Evolutionary conservation across 2,329 filamentous ascomycete species (phyloP), one percentile per base, ranked within the genome.

Genomic region (Westerdykella aurantiaca): DNA sequence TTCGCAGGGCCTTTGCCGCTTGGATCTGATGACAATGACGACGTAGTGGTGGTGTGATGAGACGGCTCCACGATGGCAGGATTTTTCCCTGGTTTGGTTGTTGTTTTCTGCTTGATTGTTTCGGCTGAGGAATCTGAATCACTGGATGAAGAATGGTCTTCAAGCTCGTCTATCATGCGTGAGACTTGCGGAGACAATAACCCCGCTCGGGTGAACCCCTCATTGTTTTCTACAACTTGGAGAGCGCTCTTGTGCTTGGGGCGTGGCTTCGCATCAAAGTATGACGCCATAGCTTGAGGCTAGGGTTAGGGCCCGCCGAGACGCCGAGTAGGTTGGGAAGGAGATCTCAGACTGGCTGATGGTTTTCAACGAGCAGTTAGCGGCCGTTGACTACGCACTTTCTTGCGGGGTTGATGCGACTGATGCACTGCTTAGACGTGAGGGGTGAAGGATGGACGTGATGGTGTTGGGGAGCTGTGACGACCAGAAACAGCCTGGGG

Each of bases 151-250:
- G 17, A 21, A 43, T 52, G 33, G 21, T 35, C 33, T 9, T 14
- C 33, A 14, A 62, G 31, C 29, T 53, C 56, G 40, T 63, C 59
- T 34, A 66, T 39, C 18, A 66, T 55, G 34, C 58, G 56, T 18
- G 56, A 52, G 6, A 66, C 49, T 34, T 63, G 57, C 4, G 61
- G 62, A 29, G 56, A 61, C 39, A 66, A 47, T 11, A 66, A 39
- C 7, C 33, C n/a, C 3, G n/a, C 10, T 35, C 11, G 33, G n/a
- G n/a, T 5, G n/a, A 13, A 14, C n/a, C 17, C 33, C 9, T 35
- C 17, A 35, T 16, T 35, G 33, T 18, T 18, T 14, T 6, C 33
- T 51, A 52, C 38, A 38, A 48, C 25, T 45, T 46, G 18, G 48
- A 52, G 9, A 59, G 42, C n/a, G 52, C 44, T 41, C 48, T 44